phyloP scores from a whole-genome alignment of 1,284 basidiomycete genomes.

The Phellinidium pouzarii region DNA sequence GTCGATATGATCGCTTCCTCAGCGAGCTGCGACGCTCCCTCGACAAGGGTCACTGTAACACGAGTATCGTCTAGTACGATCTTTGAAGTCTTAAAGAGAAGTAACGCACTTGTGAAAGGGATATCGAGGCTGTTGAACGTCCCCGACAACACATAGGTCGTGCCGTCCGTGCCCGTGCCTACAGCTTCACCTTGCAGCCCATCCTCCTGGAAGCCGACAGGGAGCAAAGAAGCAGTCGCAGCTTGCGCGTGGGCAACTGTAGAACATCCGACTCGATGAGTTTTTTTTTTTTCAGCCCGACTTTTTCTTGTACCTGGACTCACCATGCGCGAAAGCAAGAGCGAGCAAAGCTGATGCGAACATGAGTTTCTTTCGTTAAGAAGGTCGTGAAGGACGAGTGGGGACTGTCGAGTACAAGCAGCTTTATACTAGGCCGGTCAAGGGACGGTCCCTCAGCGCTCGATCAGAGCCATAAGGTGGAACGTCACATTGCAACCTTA shows the following conservation, averaged over 20 bases:
- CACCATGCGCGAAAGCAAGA: not conserved
- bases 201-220: not conserved
- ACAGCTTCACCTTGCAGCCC: not conserved
- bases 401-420: not conserved
- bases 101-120: constrained; percentile 1
- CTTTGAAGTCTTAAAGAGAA: no score
- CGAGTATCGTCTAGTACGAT: no score
- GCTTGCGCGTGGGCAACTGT: not conserved
- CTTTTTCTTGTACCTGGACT: not conserved
- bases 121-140: not conserved
- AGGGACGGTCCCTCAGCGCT: no score
- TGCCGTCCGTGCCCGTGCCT: constrained; percentile 10
- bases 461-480: no score
- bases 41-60: constrained; percentile 12
- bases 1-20: constrained; percentile 11
- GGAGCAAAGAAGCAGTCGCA: constrained; percentile 1
- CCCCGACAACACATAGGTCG: constrained; percentile 2
- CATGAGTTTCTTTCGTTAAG: not conserved
- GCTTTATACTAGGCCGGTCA: no score
- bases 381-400: not conserved
- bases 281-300: not conserved
- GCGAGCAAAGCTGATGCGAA: not conserved
- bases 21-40: constrained; percentile 15
- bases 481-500: no score
- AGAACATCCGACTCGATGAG: not conserved